Conservation (phyloP, 768 basidiomycete species). For the Brasilioporus rufonigricans region DNA sequence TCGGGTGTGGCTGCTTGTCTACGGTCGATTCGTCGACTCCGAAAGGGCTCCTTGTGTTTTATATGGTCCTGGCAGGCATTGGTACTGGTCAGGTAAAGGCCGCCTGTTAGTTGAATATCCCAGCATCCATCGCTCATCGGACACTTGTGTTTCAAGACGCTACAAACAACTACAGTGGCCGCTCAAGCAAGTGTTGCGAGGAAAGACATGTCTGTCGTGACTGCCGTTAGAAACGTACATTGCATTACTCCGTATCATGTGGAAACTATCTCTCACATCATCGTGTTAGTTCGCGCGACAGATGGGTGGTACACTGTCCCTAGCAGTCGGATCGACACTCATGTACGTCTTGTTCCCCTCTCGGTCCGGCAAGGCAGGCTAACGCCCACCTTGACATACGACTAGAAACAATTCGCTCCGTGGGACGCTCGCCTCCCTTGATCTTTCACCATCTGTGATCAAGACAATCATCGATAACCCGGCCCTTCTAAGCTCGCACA, state of each 20-base stretch:
- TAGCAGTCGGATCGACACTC: neutral
- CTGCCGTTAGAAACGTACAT: neutral
- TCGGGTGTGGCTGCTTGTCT: neutral
- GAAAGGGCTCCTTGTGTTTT: neutral
- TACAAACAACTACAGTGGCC: neutral
- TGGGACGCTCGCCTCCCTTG: neutral
- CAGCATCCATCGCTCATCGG: neutral
- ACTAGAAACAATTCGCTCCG: neutral
- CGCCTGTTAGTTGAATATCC: neutral
- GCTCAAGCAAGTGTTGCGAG: neutral
- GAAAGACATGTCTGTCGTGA: neutral
- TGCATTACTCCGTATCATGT: no score
- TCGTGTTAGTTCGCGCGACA: neutral
- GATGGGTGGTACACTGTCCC: neutral
- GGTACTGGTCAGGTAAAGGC: neutral
- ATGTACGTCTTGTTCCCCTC: neutral
- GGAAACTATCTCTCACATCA: no score
- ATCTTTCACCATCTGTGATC: neutral
- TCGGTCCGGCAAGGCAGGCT: neutral
- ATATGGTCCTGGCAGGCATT: neutral
- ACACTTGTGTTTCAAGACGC: neutral
- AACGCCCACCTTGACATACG: neutral
- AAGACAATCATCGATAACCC: constrained; percentile 3
- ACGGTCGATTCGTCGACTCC: neutral
- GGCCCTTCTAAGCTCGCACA: neutral